A percentile compares a stretch with the other conserved stretches of the same genome.
Conservation (phyloP, 2,329 filamentous ascomycete species). For the Aquanectria penicillioides region DNA sequence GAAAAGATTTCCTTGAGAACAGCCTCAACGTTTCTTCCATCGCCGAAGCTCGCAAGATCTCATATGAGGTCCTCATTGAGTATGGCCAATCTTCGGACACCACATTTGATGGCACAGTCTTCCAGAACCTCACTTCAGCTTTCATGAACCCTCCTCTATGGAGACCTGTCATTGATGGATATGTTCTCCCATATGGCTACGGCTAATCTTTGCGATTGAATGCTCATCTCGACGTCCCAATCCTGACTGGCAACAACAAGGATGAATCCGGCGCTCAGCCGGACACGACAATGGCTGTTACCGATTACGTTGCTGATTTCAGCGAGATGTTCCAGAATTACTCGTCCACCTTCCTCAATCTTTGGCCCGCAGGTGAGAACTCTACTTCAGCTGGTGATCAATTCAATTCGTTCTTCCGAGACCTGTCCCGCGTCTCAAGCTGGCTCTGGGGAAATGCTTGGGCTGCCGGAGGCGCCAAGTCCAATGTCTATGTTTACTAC, state of each 20-base stretch:
- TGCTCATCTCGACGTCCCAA: constrained; percentile 1
- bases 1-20: not conserved
- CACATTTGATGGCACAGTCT: constrained; percentile 3
- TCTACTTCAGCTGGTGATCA: not conserved
- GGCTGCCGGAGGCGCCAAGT: not conserved
- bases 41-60: not conserved
- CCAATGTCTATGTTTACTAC: constrained; percentile 1
- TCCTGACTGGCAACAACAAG: constrained; percentile 11
- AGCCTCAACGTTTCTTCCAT: not conserved
- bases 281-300: not conserved
- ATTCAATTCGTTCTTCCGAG: constrained; percentile 3
- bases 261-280: constrained; percentile 4
- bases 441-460: not conserved
- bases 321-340: constrained; percentile 3
- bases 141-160: constrained; percentile 11
- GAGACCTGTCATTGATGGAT: not conserved
- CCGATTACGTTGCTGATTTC: not conserved
- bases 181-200: constrained; percentile 1
- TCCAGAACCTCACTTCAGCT: not conserved
- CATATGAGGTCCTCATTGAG: not conserved
- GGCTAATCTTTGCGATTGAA: not conserved
- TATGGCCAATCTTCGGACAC: not conserved
- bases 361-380: not conserved
- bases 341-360: not conserved
- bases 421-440: constrained; percentile 1